phyloP scores from a whole-genome alignment of 768 basidiomycete species.

The Harrya chromipes region DNA sequence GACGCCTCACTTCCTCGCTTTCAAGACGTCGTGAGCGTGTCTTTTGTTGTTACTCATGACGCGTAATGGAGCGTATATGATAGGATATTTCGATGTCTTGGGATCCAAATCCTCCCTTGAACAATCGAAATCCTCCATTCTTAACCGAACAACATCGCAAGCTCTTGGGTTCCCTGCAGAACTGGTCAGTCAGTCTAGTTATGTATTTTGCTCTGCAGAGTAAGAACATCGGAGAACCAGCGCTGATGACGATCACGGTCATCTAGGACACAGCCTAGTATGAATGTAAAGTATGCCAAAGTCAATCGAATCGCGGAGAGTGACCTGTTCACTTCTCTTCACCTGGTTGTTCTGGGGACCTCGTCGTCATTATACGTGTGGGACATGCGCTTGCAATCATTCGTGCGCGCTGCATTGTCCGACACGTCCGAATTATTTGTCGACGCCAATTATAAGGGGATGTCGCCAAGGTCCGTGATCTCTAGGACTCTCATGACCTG shows the following conservation, averaged over 20 bases:
- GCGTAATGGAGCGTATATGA: slow-evolving; percentile 2
- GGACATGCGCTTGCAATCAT: slow-evolving; percentile 54
- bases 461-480: slow-evolving; percentile 51
- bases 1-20: slow-evolving; percentile 8
- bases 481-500: slow-evolving; percentile 1
- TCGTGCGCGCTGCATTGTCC: slow-evolving; percentile 44
- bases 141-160: slow-evolving; percentile 63
- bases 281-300: slow-evolving; percentile 37
- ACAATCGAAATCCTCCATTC: slow-evolving; percentile 48
- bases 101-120: slow-evolving; percentile 46
- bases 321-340: slow-evolving; percentile 53
- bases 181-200: slow-evolving; percentile 49
- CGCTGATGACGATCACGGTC: slow-evolving; percentile 7
- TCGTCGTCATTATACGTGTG: slow-evolving; percentile 67
- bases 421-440: slow-evolving; percentile 41
- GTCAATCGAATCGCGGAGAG: slow-evolving; percentile 44
- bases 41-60: not conserved
- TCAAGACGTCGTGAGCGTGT: slow-evolving; percentile 14
- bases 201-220: not conserved
- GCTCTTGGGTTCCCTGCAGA: slow-evolving; percentile 54
- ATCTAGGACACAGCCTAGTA: slow-evolving; percentile 47
- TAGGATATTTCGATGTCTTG: slow-evolving; percentile 59
- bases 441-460: slow-evolving; percentile 53
- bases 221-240: not conserved
- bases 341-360: slow-evolving; percentile 57